Percentiles rank a stretch among this genome's conserved stretches.
phyloP scores from a whole-genome alignment of 345 rosid genomes.

The Salix caprea region DNA sequence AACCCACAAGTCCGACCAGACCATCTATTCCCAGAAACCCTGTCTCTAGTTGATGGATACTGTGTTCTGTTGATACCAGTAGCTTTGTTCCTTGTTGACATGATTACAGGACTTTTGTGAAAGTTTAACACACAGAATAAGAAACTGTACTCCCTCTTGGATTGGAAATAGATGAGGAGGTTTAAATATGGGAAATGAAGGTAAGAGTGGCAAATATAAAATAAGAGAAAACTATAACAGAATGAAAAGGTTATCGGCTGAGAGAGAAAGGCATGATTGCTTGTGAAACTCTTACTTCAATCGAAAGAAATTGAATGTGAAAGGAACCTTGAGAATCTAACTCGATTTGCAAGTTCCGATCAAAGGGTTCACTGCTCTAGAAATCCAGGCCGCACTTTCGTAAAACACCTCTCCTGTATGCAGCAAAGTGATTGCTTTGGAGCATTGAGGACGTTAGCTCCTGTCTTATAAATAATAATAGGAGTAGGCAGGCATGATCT shows the following conservation, averaged over 20 bases:
- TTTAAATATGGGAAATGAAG: not conserved
- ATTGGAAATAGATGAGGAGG: not conserved
- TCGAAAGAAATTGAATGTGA: not conserved
- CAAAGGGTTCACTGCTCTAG: not conserved
- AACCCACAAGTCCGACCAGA: slow-evolving; percentile 44
- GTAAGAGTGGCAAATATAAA: not conserved
- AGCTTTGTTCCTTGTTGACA: slow-evolving; percentile 28
- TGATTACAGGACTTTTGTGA: slow-evolving; percentile 8
- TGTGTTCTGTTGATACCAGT: slow-evolving; percentile 15
- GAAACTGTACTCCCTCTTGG: not conserved
- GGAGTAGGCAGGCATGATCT: not conserved
- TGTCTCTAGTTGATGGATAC: slow-evolving; percentile 1
- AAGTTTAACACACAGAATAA: not conserved
- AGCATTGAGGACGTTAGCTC: not conserved
- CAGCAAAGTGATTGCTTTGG: not conserved
- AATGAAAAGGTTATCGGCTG: not conserved
- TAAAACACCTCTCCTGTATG: not conserved
- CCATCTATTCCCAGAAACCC: slow-evolving; percentile 17
- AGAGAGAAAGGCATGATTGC: not conserved
- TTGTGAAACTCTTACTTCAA: not conserved
- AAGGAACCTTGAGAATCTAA: not conserved
- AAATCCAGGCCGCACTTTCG: not conserved
- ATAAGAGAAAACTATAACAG: slow-evolving; percentile 11
- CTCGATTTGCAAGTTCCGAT: not conserved
- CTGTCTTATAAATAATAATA: not conserved